Evolutionary conservation across 2,329 filamentous ascomycete species (phyloP), one percentile per base, ranked within the genome.

Genomic region (Rhinocladiella similis): DNA sequence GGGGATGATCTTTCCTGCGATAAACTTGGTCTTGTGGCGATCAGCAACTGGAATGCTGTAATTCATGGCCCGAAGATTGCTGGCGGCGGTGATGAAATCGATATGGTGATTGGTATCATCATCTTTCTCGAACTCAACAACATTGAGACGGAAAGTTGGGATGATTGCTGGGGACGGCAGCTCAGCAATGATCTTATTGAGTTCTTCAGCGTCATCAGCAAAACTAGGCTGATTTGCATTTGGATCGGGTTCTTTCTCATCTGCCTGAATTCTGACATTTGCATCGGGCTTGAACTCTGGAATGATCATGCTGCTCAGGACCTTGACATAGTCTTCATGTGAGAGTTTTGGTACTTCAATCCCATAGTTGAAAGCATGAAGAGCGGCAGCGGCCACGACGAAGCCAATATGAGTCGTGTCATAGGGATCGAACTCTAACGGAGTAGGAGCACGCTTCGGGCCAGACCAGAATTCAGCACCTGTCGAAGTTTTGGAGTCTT

Each of bases 61-160:
- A 78, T 99, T 99, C 74, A 96, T 89, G 0, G 94, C 94, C 58
- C 95, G 90, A 58, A 99, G 80, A 72, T 99, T 99, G 79, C 92
- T 97, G 63, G 92, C 92, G 1, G 92, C 91, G 6, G 94, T 95
- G 75, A 99, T 97, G 79, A 99, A 99, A 75, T 97, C 94, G 68
- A 99, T 99, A 79, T 99, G 94, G 74, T 94, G 85, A 74, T 99
- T 99, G 49, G 88, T 90, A 73, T 99, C 95, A 68, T 99, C 94
- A 64, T 99, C 94, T 81, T 99, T 99, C 76, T 99, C 91, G 68
- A 99, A 99, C 67, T 97, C 94, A 5, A 97, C 94, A 2, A 93
- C 90, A 54, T 86, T 85, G 50, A 99, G 79, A 75, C 92, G 92
- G 82, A 95, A 96, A 33, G 91, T 91, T 22, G 90, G 88, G 48